These are phyloP conservation scores for Helminthosporium solani DNA, from an alignment of 2,329 filamentous ascomycete species.

Conservation along the genomic window DNA sequence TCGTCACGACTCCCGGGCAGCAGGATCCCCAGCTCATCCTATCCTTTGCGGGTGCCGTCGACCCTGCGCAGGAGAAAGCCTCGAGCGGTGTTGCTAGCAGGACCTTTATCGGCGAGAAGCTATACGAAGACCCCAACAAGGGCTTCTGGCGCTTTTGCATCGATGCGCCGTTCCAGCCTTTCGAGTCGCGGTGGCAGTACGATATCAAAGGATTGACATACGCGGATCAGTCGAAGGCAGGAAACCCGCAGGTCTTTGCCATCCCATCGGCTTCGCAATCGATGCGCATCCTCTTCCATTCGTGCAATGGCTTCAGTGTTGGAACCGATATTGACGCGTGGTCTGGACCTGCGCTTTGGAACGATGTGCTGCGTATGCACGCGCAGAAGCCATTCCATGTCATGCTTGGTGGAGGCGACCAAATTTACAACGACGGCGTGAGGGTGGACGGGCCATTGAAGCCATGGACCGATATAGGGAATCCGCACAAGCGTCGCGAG, in stretches of 20 bases:
- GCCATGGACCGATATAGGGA: conserved; percentile 61
- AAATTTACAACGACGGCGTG: conserved; percentile 77
- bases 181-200: conserved; percentile 79
- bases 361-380: conserved; percentile 63
- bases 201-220: conserved; percentile 66
- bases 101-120: conserved; percentile 53
- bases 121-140: conserved; percentile 61
- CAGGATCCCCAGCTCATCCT: conserved; percentile 62
- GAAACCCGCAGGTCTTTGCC: conserved; percentile 49
- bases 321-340: conserved; percentile 64
- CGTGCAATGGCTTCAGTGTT: conserved; percentile 68
- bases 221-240: conserved; percentile 48
- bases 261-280: conserved; percentile 62
- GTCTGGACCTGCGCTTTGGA: conserved; percentile 63
- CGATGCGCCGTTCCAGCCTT: conserved; percentile 65
- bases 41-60: conserved; percentile 48
- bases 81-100: conserved; percentile 22
- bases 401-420: conserved; percentile 88
- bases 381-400: conserved; percentile 62
- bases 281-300: conserved; percentile 70
- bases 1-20: conserved; percentile 75
- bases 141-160: conserved; percentile 62
- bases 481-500: conserved; percentile 60
- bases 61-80: conserved; percentile 22
- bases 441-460: conserved; percentile 75